Conservation (phyloP, 495 filamentous ascomycete genomes). For the Penicillium argentinense region DNA sequence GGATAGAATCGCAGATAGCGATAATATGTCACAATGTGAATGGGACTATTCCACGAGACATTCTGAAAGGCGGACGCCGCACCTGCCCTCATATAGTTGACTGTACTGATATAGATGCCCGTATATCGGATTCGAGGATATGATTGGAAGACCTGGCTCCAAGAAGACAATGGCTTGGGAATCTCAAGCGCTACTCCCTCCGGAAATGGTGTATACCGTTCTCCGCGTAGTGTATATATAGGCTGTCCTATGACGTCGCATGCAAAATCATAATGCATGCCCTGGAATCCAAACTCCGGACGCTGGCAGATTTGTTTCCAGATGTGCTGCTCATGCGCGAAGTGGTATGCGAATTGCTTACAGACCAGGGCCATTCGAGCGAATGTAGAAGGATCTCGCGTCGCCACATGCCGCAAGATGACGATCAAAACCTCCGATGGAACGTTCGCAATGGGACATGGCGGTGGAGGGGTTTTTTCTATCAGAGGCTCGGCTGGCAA, state of each 20-base stretch:
- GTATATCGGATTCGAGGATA: slow-evolving; percentile 90
- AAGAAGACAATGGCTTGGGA: slow-evolving; percentile 38
- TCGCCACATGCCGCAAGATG: slow-evolving; percentile 67
- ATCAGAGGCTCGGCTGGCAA: slow-evolving; percentile 53
- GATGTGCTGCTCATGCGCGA: slow-evolving; percentile 80
- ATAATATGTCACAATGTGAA: slow-evolving; percentile 97
- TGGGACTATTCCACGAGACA: slow-evolving; percentile 73
- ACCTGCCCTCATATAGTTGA: slow-evolving; percentile 89
- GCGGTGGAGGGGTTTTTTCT: slow-evolving; percentile 65
- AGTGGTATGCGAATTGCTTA: slow-evolving; percentile 81
- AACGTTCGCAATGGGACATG: slow-evolving; percentile 73
- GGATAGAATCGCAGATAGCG: slow-evolving; percentile 94
- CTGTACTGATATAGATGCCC: slow-evolving; percentile 92
- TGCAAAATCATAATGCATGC: slow-evolving; percentile 81
- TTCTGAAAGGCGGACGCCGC: slow-evolving; percentile 55
- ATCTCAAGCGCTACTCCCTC: slow-evolving; percentile 28
- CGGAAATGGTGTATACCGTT: slow-evolving; percentile 46
- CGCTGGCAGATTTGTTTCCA: slow-evolving; percentile 79
- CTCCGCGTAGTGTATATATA: slow-evolving; percentile 36
- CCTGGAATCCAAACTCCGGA: slow-evolving; percentile 69
- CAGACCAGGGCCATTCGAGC: slow-evolving; percentile 80
- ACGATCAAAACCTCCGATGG: slow-evolving; percentile 82
- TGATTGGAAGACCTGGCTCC: slow-evolving; percentile 68
- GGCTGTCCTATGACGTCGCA: slow-evolving; percentile 63
- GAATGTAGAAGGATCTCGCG: slow-evolving; percentile 77